A percentile compares a stretch with the other conserved stretches of the same genome.
phyloP scores from a whole-genome alignment of 1,284 basidiomycete species.

The Hymenochaete sp. region DNA sequence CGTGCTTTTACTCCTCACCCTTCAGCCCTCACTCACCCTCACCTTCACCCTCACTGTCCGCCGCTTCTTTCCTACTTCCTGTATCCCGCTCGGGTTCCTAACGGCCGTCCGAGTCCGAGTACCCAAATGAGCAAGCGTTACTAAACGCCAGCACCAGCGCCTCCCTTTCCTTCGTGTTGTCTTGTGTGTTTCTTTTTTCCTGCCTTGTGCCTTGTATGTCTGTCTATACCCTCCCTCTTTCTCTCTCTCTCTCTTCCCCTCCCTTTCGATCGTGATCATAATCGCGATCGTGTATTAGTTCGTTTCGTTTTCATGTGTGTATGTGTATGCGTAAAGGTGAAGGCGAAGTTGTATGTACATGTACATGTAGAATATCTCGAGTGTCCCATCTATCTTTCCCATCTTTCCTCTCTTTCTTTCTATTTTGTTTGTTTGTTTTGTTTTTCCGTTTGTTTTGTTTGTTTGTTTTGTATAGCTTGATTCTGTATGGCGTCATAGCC shows the following conservation, averaged over 20 bases:
- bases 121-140: no score
- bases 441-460: not conserved
- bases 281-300: no score
- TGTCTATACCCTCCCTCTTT: not conserved
- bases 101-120: no score
- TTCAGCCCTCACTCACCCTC: conserved; percentile 16
- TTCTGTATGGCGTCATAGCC: conserved; percentile 5
- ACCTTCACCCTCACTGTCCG: conserved; percentile 24
- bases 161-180: conserved; percentile 4
- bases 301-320: not conserved
- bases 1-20: conserved; percentile 14
- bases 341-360: not conserved
- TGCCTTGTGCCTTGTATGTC: not conserved
- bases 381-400: not conserved
- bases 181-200: not conserved
- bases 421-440: not conserved
- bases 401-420: not conserved
- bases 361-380: not conserved
- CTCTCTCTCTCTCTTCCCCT: not conserved
- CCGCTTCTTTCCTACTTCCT: conserved; percentile 18
- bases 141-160: conserved; percentile 7
- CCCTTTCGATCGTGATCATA: no score
- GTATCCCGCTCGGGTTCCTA: no score
- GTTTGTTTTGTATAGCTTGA: not conserved
- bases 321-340: not conserved